Percentiles rank a stretch among this genome's conserved stretches.
Conservation (phyloP, 495 filamentous ascomycete genomes). For the Penicillium subrubescens region DNA sequence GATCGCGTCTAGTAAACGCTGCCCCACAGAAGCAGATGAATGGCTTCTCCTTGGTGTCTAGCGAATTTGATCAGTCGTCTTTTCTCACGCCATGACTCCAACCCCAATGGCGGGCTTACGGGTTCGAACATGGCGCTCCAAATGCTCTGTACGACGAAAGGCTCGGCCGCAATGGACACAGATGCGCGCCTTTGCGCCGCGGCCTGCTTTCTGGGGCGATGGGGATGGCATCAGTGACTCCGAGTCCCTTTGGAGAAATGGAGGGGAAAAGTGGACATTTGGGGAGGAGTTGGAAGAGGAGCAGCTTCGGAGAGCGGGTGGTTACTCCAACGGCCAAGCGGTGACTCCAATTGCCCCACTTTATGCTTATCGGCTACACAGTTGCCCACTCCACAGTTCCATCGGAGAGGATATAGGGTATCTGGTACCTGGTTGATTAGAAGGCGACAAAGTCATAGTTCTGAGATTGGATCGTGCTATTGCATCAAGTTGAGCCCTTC, state of each 20-base stretch:
- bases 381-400: neutral
- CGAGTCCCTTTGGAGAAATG: constrained; percentile 26
- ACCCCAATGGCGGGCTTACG: constrained; percentile 40
- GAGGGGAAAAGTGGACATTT: constrained; percentile 7
- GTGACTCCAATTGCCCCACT: constrained; percentile 23
- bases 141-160: constrained; percentile 51
- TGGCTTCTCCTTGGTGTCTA: constrained; percentile 58
- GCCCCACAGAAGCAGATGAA: constrained; percentile 58
- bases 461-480: neutral
- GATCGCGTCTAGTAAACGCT: constrained; percentile 55
- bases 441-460: neutral
- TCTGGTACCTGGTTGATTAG: neutral
- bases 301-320: neutral
- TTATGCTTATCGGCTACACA: neutral
- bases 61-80: constrained; percentile 15
- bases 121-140: constrained; percentile 57
- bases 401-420: neutral
- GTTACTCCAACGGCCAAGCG: constrained; percentile 21
- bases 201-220: constrained; percentile 31
- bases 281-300: constrained; percentile 3
- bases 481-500: neutral
- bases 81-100: constrained; percentile 24
- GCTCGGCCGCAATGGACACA: constrained; percentile 44
- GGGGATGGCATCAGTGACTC: constrained; percentile 39
- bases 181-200: constrained; percentile 41